Evolutionary conservation across 768 basidiomycete species (phyloP).

Genomic region (Butyriboletus loyo): DNA sequence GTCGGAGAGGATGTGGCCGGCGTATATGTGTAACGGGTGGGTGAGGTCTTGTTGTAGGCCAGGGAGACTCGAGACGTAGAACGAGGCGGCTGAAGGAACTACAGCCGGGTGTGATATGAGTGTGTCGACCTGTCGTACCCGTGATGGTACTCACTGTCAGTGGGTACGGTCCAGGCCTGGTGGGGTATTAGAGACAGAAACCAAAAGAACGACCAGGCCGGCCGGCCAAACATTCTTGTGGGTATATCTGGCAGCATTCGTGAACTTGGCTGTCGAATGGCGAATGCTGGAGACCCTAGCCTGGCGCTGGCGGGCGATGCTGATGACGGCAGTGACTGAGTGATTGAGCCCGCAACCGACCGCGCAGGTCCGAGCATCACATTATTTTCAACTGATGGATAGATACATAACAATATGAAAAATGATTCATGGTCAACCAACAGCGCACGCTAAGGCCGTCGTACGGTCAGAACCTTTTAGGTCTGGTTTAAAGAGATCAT

Average conservation of each 20-base stretch:
- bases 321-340: not conserved
- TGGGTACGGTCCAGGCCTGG: slow-evolving; percentile 30
- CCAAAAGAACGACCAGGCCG: slow-evolving; percentile 14
- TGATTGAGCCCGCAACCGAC: not conserved
- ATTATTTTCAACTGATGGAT: not conserved
- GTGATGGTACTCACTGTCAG: slow-evolving; percentile 36
- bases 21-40: slow-evolving; percentile 74
- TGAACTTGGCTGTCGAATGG: not conserved
- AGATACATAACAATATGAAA: no score
- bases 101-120: not conserved
- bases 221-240: slow-evolving; percentile 1
- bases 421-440: not conserved
- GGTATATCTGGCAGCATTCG: slow-evolving; percentile 2
- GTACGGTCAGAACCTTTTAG: no score
- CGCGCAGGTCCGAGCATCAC: no score
- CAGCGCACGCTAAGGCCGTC: no score
- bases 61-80: slow-evolving; percentile 77
- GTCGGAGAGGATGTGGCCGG: slow-evolving; percentile 83
- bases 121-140: not conserved
- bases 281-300: not conserved
- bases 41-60: slow-evolving; percentile 70
- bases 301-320: not conserved
- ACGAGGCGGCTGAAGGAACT: slow-evolving; percentile 81
- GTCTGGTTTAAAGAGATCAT: no score
- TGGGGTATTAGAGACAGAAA: slow-evolving; percentile 13